Percentiles rank a stretch among this genome's conserved stretches.
These are phyloP conservation scores for Colletotrichum euphorbiae DNA, from an alignment of 2,329 filamentous ascomycete species.

Conservation along the genomic window DNA sequence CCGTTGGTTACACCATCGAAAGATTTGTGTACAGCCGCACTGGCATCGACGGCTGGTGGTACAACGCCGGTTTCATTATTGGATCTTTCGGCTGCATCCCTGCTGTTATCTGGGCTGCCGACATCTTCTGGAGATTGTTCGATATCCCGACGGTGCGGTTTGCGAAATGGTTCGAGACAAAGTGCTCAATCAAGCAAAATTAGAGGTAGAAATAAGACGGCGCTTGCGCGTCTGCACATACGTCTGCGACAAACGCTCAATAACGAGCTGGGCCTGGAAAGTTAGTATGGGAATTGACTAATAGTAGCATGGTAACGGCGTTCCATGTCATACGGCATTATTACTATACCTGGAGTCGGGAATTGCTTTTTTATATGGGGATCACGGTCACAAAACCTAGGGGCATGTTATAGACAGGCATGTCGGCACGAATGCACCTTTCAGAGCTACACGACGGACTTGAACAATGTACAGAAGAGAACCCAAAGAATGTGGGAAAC, in stretches of 20 bases:
- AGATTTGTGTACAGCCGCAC: conserved; percentile 60
- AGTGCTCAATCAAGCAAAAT: conserved; percentile 49
- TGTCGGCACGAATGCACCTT: conserved; percentile 22
- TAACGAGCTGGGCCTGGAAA: conserved; percentile 13
- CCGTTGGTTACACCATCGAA: conserved; percentile 64
- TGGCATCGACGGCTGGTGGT: conserved; percentile 58
- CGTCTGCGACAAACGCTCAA: conserved; percentile 9
- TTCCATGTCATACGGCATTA: conserved; percentile 33
- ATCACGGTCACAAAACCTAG: not conserved
- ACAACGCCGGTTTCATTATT: conserved; percentile 60
- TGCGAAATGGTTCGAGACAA: conserved; percentile 65
- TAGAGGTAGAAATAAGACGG: not conserved
- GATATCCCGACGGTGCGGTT: conserved; percentile 68
- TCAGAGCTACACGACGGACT: conserved; percentile 14
- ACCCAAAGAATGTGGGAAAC: conserved; percentile 1
- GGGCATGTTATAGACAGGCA: conserved; percentile 23
- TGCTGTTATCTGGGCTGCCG: conserved; percentile 64
- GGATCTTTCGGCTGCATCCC: conserved; percentile 62
- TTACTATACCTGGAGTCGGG: conserved; percentile 39
- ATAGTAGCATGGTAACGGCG: conserved; percentile 39
- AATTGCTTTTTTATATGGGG: conserved; percentile 12
- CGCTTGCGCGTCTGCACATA: conserved; percentile 19
- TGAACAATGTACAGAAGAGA: conserved; percentile 5
- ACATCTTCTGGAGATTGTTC: conserved; percentile 67
- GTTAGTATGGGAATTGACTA: conserved; percentile 31